A percentile compares a stretch with the other conserved stretches of the same genome.
These are phyloP conservation scores for Lentinula sp. DNA, from an alignment of 768 basidiomycete genomes.

Conservation along the genomic window DNA sequence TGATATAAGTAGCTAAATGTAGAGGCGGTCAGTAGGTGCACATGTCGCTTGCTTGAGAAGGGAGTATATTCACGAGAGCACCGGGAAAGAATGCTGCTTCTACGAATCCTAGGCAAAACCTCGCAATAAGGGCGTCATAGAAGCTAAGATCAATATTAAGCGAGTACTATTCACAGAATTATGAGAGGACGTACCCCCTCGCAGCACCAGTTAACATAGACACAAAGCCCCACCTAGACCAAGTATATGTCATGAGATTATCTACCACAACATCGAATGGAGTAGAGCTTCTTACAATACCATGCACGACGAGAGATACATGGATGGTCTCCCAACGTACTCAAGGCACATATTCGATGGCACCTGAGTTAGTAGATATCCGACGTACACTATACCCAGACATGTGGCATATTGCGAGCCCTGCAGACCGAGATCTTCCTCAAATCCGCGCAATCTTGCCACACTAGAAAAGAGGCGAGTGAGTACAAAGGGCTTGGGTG, in stretches of 20 bases:
- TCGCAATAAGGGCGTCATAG: conserved; percentile 66
- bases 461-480: conserved; percentile 35
- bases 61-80: conserved; percentile 30
- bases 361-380: conserved; percentile 76
- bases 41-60: neutral
- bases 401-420: conserved; percentile 64
- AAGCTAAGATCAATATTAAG: conserved; percentile 21
- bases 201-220: neutral
- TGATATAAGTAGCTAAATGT: conserved; percentile 46
- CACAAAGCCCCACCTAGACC: neutral
- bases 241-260: conserved; percentile 2
- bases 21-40: conserved; percentile 8
- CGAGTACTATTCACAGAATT: neutral
- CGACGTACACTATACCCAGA: conserved; percentile 63
- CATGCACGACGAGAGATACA: conserved; percentile 67
- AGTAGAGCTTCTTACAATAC: conserved; percentile 47
- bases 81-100: conserved; percentile 65
- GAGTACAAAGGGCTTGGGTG: neutral
- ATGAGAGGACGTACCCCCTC: neutral
- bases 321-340: conserved; percentile 39
- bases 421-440: conserved; percentile 55
- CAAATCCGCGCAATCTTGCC: conserved; percentile 67
- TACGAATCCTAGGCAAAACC: conserved; percentile 47
- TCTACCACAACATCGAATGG: conserved; percentile 11
- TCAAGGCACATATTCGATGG: conserved; percentile 77